phyloP scores from a whole-genome alignment of 2,329 filamentous ascomycete genomes.

The Penicillium sp. region DNA sequence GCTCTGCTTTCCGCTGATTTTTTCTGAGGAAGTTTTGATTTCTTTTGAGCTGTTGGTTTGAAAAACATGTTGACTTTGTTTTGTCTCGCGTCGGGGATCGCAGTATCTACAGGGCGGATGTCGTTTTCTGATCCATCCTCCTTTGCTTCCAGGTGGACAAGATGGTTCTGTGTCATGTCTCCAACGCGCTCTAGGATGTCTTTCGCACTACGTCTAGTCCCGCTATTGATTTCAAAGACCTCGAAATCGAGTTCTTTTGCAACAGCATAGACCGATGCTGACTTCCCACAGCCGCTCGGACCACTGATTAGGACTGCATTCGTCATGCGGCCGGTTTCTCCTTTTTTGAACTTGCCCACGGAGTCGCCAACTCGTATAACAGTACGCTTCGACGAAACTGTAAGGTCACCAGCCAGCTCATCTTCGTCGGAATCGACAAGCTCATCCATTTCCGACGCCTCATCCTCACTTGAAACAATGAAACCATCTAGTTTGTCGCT shows the following conservation, averaged over 20 bases:
- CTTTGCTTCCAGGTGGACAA: constrained; percentile 54
- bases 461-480: constrained; percentile 73
- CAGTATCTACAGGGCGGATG: constrained; percentile 49
- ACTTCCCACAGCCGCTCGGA: constrained; percentile 87
- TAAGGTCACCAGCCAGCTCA: constrained; percentile 37
- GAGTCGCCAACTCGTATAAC: constrained; percentile 40
- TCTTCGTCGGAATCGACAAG: constrained; percentile 58
- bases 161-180: constrained; percentile 94
- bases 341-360: constrained; percentile 29
- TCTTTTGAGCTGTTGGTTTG: constrained; percentile 37
- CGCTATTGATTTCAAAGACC: constrained; percentile 89
- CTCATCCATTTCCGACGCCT: constrained; percentile 65
- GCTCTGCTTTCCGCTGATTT: constrained; percentile 5
- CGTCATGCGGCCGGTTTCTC: constrained; percentile 50
- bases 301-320: constrained; percentile 89
- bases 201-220: constrained; percentile 77
- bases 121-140: constrained; percentile 18
- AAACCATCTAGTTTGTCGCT: constrained; percentile 73
- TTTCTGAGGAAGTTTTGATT: constrained; percentile 2
- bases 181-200: constrained; percentile 90
- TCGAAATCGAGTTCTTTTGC: constrained; percentile 90
- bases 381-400: constrained; percentile 35
- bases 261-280: constrained; percentile 83
- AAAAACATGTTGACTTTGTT: constrained; percentile 80
- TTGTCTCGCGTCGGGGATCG: constrained; percentile 66